A percentile compares a stretch with the other conserved stretches of the same genome.
phyloP scores from a whole-genome alignment of 176 grass and related monocot genomes.

The Musa beccarii region DNA sequence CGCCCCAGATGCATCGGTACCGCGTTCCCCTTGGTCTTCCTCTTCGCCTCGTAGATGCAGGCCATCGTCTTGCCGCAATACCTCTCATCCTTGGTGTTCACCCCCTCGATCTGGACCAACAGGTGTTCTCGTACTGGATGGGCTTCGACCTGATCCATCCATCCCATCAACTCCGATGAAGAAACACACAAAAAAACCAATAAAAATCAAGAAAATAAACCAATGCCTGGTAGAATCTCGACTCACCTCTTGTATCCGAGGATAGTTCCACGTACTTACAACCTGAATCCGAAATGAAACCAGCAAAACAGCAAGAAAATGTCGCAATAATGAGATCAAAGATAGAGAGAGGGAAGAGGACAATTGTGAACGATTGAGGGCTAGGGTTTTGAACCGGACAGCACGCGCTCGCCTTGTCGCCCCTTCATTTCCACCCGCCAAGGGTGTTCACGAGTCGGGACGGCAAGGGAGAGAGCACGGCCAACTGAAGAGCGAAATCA shows the following conservation, averaged over 20 bases:
- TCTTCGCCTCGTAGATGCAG: constrained; percentile 14
- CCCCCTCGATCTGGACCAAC: constrained; percentile 14
- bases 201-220: neutral
- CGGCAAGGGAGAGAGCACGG: too few relatives aligned
- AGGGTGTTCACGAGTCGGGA: too few relatives aligned
- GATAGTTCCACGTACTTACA: neutral
- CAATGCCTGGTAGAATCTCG: neutral
- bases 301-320: neutral
- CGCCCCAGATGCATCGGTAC: constrained; percentile 2
- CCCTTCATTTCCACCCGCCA: constrained; percentile 2
- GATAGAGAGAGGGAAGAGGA: too few relatives aligned
- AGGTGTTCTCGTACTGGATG: constrained; percentile 14
- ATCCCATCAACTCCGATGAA: neutral
- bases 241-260: constrained; percentile 5
- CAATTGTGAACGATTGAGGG: neutral
- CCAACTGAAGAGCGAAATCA: too few relatives aligned
- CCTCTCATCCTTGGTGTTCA: constrained; percentile 13
- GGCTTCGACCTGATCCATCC: constrained; percentile 8
- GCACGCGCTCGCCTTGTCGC: constrained; percentile 11
- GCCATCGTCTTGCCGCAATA: constrained; percentile 13
- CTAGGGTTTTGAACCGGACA: neutral
- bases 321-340: neutral
- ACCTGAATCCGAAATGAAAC: neutral
- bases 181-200: neutral
- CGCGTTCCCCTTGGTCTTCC: neutral